These are phyloP conservation scores for Pyrus hybrid DNA, from an alignment of 331 rosid species.

Conservation along the genomic window DNA sequence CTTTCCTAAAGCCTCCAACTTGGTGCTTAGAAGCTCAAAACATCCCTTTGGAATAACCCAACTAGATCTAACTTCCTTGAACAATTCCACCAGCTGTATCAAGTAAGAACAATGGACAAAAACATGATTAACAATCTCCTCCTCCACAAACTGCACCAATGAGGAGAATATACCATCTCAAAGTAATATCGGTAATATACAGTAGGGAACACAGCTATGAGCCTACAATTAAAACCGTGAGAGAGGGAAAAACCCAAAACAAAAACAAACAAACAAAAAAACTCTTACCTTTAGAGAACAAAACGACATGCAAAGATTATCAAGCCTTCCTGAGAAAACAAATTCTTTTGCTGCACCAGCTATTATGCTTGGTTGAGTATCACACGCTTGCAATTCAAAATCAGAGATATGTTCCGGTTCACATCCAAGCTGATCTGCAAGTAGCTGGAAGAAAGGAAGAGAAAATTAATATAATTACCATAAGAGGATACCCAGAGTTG, in stretches of 20 bases:
- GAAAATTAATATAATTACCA: constrained; percentile 10
- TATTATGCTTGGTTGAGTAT: constrained; percentile 75
- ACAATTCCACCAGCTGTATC: too few species aligned
- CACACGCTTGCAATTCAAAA: constrained; percentile 96
- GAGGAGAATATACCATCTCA: too few species aligned
- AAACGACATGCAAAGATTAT: constrained; percentile 88
- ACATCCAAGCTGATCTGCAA: constrained; percentile 69
- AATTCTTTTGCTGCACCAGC: constrained; percentile 82
- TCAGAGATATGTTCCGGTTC: constrained; percentile 64
- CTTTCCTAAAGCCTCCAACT: too few species aligned
- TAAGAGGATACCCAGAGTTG: background rate
- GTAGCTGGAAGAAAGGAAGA: constrained; percentile 39
- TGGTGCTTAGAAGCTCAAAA: too few species aligned
- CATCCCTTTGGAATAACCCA: too few species aligned
- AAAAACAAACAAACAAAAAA: background rate
- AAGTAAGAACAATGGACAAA: too few species aligned
- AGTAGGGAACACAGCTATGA: background rate
- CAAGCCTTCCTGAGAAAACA: constrained; percentile 88
- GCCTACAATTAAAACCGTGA: constrained; percentile 13
- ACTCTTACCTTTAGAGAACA: constrained; percentile 69
- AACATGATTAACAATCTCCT: too few species aligned
- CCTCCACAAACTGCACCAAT: too few species aligned
- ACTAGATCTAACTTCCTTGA: too few species aligned
- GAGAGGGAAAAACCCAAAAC: constrained; percentile 3
- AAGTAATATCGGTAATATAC: background rate